phyloP scores from a whole-genome alignment of 352 stramenopile genomes.

The Globisporangium cystogenes region DNA sequence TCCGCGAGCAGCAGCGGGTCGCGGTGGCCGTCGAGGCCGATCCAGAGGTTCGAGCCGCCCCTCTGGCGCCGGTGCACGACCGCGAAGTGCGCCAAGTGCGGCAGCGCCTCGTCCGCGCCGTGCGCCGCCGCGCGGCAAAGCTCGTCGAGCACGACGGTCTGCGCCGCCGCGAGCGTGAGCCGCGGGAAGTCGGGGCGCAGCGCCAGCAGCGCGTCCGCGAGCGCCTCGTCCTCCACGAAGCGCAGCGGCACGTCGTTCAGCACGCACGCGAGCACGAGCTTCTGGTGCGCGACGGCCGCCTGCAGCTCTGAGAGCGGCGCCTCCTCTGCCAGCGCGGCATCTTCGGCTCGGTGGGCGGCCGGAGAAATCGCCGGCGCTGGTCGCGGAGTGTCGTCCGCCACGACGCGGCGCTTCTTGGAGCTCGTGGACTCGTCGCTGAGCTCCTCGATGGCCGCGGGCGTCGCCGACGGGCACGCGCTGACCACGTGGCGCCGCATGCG shows the following conservation, averaged over 20 bases:
- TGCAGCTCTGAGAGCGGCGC: constrained; percentile 3
- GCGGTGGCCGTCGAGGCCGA: constrained; percentile 1
- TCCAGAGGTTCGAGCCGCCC: neutral
- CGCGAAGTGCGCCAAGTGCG: constrained; percentile 18
- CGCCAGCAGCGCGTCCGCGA: constrained; percentile 25
- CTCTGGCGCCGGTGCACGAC: constrained; percentile 16
- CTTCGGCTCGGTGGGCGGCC: neutral
- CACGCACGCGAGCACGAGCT: constrained; percentile 39
- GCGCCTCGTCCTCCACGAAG: constrained; percentile 33
- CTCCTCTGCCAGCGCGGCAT: neutral
- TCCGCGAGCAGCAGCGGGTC: constrained; percentile 4
- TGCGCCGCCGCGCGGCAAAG: constrained; percentile 11
- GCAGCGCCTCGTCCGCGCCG: constrained; percentile 11
- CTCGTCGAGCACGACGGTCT: constrained; percentile 18
- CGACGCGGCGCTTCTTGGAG: constrained; percentile 6
- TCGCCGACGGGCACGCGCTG: constrained; percentile 31
- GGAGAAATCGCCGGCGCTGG: neutral
- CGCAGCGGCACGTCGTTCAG: constrained; percentile 23
- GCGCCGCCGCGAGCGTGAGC: constrained; percentile 11
- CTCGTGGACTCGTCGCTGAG: constrained; percentile 13
- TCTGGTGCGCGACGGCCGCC: constrained; percentile 20
- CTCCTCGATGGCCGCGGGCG: constrained; percentile 17
- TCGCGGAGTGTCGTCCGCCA: neutral
- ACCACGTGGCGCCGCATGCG: constrained; percentile 47
- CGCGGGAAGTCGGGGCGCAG: constrained; percentile 20